Evolutionary conservation across 2,329 filamentous ascomycete species (phyloP).

Genomic region (Pseudogymnoascus sp.): DNA sequence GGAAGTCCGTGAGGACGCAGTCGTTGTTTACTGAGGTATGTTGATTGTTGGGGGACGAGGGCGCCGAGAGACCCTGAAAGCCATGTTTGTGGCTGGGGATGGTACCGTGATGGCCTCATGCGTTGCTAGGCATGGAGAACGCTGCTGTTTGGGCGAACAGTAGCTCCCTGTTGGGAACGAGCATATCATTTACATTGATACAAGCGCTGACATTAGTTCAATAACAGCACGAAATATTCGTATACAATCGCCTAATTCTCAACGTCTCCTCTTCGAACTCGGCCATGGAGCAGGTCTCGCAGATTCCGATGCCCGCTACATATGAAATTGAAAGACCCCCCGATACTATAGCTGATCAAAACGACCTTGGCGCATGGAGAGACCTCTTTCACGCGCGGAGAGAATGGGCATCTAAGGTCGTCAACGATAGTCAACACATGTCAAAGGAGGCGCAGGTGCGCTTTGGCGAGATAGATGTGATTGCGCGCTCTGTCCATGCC

Average conservation of each 20-base stretch:
- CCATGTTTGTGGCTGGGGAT: background rate
- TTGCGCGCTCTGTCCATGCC: conserved; percentile 71
- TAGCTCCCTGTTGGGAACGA: background rate
- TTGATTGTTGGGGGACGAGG: conserved; percentile 11
- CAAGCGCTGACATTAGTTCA: conserved; percentile 5
- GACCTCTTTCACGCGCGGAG: conserved; percentile 72
- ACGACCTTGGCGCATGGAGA: conserved; percentile 80
- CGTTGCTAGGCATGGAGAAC: background rate
- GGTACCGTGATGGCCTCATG: background rate
- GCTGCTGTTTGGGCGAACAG: background rate
- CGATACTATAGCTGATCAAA: conserved; percentile 73
- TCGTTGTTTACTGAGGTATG: conserved; percentile 70
- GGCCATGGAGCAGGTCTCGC: conserved; percentile 36
- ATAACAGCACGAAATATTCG: conserved; percentile 71
- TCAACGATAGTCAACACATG: conserved; percentile 60
- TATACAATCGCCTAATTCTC: conserved; percentile 72
- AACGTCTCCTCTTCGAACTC: conserved; percentile 43
- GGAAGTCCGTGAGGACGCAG: conserved; percentile 43
- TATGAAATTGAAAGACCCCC: conserved; percentile 60
- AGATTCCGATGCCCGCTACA: conserved; percentile 43
- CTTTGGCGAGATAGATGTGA: conserved; percentile 65
- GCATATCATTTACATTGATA: background rate
- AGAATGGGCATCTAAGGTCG: conserved; percentile 66
- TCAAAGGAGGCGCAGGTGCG: conserved; percentile 53
- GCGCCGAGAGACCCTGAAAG: background rate